Evolutionary conservation across 75 land plant genomes (phyloP), one percentile per base, ranked within the genome.

Genomic region (Adiantum capillusveneris): DNA sequence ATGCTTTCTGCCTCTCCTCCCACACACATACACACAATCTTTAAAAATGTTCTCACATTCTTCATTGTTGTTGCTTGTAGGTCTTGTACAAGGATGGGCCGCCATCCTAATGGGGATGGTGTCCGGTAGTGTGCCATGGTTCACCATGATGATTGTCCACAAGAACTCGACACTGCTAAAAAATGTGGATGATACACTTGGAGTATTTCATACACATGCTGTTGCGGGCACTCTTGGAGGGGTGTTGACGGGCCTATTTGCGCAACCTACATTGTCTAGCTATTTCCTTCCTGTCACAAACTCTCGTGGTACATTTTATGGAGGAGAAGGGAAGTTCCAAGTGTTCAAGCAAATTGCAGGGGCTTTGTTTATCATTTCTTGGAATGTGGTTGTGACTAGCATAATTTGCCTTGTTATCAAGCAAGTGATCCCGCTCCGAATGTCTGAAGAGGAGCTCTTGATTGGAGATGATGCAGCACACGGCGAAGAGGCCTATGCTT

Each of bases 391-490:
- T 0, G 50, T 55, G 25, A 88, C 93, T 2, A 67, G 71, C 7
- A n/a, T 77, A 21, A 88, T 88, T 22, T 58, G 72, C 22, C 58
- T 81, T 11, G 66, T 57, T 1, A 81, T 88, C 37, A 41, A 78
- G 11, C 18, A 68, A 13, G 48, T 88, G 24, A 69, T 81, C 6
- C 89, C 89, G 0, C 36, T 88, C 53, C 62, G 93, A 58, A 84
- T 88, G 93, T 44, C 85, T 0, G 89, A 85, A 9, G 80, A 76
- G n/a, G 59, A 79, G 44, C 72, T 88, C 21, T 16, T 68, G 61
- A 65, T 84, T 1, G 93, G 93, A 20, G 93, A 88, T 48, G 89
- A 88, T 36, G 93, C 93, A 0, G 93, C 55, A 0, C 89, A 87
- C 54, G 90, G 90, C 0, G 90, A 86, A 29, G 90, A 86, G 29